Evolutionary conservation across 2,329 filamentous ascomycete species (phyloP).

Genomic region (Colletotrichum sp.): DNA sequence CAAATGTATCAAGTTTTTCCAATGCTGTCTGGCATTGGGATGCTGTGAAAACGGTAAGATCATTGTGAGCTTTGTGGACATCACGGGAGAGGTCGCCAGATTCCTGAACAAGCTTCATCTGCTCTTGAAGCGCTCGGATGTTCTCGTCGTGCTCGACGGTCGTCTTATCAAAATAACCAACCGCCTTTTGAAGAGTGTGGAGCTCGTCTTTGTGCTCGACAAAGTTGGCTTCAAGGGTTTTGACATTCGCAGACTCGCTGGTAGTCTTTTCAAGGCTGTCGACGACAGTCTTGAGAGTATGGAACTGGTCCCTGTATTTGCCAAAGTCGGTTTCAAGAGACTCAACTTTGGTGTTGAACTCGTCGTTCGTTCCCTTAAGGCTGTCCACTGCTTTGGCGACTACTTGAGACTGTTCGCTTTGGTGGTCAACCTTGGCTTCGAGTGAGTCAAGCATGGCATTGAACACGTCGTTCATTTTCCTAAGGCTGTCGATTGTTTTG

Average conservation of each 20-base stretch:
- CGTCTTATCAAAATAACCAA: neutral
- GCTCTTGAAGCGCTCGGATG: neutral
- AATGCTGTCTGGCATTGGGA: neutral
- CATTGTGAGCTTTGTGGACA: neutral
- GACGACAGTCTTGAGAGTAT: neutral
- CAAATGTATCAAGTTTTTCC: neutral
- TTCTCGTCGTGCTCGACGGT: neutral
- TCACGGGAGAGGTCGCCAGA: neutral
- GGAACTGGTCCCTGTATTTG: neutral
- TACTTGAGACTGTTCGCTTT: neutral
- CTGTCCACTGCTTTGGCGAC: neutral
- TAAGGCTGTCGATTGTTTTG: neutral
- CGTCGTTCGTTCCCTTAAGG: neutral
- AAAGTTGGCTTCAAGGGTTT: neutral
- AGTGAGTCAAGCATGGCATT: neutral
- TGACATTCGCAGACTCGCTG: neutral
- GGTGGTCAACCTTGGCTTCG: neutral
- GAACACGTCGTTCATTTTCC: neutral
- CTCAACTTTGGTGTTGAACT: neutral
- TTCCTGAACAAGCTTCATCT: neutral
- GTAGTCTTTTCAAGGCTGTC: neutral
- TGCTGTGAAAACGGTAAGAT: neutral
- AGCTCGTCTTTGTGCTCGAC: neutral
- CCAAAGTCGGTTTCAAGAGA: neutral
- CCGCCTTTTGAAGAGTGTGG: neutral